These are phyloP conservation scores for Sporothrix brunneoviolacea DNA, from an alignment of 2,329 filamentous ascomycete species.

Conservation along the genomic window DNA sequence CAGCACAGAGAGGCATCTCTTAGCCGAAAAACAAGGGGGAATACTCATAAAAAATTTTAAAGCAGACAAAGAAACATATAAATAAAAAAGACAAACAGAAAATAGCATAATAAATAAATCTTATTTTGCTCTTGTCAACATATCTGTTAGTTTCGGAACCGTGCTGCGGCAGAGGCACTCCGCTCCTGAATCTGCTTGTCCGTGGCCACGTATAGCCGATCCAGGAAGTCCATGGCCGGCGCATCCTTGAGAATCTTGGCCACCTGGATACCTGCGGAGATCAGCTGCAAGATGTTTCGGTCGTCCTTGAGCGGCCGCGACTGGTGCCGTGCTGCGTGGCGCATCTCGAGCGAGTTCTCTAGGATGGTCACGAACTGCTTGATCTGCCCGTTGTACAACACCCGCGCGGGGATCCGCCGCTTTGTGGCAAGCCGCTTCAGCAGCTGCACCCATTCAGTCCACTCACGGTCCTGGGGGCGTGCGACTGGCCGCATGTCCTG, in stretches of 20 bases:
- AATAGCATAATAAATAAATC: background rate
- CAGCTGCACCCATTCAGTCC: conserved; percentile 88
- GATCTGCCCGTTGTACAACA: conserved; percentile 84
- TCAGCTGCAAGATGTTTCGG: conserved; percentile 78
- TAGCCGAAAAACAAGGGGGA: background rate
- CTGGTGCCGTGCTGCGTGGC: conserved; percentile 77
- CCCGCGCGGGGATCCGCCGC: conserved; percentile 73
- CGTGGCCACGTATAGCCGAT: conserved; percentile 74
- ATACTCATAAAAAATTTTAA: too few relatives aligned
- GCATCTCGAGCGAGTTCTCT: conserved; percentile 84
- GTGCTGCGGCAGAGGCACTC: conserved; percentile 34
- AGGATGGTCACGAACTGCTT: conserved; percentile 84
- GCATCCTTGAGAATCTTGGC: conserved; percentile 83
- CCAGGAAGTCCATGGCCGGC: conserved; percentile 73
- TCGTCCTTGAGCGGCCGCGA: conserved; percentile 80
- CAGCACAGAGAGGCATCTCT: background rate
- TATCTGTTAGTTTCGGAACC: conserved; percentile 30
- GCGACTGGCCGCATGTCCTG: conserved; percentile 74
- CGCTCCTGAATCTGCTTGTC: conserved; percentile 72
- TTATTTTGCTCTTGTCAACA: background rate
- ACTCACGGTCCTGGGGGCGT: conserved; percentile 70
- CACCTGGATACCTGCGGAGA: conserved; percentile 81
- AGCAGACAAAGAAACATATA: too few relatives aligned
- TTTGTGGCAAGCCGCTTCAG: conserved; percentile 81
- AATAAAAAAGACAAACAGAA: background rate